Conservation (phyloP, 306 rosid species). For the Sicyos baderoa region DNA sequence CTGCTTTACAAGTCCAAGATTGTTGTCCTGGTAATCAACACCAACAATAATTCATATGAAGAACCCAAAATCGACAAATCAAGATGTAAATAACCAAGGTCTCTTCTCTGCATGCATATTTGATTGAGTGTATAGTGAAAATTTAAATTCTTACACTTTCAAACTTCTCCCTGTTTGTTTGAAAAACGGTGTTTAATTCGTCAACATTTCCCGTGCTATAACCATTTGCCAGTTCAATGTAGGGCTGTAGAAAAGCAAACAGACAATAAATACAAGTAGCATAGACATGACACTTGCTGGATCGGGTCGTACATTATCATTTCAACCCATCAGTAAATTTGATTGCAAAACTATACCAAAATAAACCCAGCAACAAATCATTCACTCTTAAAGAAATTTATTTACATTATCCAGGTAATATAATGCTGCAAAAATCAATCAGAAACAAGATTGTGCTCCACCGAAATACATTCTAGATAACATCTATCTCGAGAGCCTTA, state of each 20-base stretch:
- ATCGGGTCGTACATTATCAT: background rate
- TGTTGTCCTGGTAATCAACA: constrained; percentile 50
- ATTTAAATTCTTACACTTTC: constrained; percentile 42
- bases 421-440: background rate
- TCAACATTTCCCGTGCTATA: constrained; percentile 43
- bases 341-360: background rate
- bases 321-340: constrained; percentile 1
- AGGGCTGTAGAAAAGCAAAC: constrained; percentile 40
- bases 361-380: background rate
- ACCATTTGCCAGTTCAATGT: constrained; percentile 51
- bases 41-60: background rate
- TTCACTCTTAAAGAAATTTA: background rate
- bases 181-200: constrained; percentile 37
- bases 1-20: constrained; percentile 73
- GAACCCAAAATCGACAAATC: background rate
- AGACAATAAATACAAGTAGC: background rate
- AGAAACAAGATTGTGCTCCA: background rate
- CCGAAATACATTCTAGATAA: constrained; percentile 10
- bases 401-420: background rate
- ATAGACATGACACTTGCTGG: background rate
- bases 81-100: background rate
- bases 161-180: constrained; percentile 42
- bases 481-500: background rate
- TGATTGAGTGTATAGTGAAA: background rate
- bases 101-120: constrained; percentile 1